Conservation (phyloP, 2,329 filamentous ascomycete genomes). For the Tolypocladium capitatum region DNA sequence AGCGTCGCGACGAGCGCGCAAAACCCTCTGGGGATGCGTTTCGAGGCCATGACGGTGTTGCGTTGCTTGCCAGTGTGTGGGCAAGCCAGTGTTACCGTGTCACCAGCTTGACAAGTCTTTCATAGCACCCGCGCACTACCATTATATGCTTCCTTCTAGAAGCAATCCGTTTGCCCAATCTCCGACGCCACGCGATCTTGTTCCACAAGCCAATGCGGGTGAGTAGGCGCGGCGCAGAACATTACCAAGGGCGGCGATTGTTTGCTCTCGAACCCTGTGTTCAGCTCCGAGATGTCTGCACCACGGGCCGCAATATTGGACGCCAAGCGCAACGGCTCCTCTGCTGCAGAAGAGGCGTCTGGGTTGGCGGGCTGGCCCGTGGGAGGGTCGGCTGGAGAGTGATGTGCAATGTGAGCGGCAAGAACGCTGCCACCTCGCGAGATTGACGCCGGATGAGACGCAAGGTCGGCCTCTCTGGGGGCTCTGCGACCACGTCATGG, state of each 20-base stretch:
- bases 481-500: background rate
- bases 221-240: background rate
- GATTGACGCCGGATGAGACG: background rate
- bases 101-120: too few species aligned
- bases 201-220: background rate
- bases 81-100: background rate
- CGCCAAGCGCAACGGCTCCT: background rate
- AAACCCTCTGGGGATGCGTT: background rate
- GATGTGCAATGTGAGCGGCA: background rate
- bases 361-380: background rate
- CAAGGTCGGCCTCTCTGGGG: background rate
- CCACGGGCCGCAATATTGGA: background rate
- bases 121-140: background rate
- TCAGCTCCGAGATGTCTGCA: background rate
- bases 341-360: background rate
- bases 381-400: background rate
- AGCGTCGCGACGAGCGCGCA: background rate
- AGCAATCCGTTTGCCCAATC: background rate
- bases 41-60: background rate
- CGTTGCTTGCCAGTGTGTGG: background rate
- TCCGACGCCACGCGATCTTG: too few species aligned
- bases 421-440: background rate
- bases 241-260: background rate
- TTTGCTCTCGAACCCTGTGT: background rate
- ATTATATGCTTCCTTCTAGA: too few species aligned